phyloP scores from a whole-genome alignment of 2,329 filamentous ascomycete genomes.

The Parastagonospora avenae region DNA sequence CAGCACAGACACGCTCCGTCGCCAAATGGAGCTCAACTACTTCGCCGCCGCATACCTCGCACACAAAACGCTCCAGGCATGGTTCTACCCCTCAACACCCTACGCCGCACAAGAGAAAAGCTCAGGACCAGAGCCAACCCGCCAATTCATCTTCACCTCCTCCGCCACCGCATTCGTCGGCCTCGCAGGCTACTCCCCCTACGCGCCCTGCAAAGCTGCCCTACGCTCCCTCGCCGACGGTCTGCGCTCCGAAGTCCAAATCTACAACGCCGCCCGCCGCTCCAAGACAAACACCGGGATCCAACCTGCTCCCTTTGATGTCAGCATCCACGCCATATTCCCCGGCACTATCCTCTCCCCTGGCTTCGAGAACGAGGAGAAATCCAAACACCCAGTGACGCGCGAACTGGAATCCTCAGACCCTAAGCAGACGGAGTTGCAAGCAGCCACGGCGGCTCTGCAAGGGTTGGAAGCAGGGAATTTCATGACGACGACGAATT shows the following conservation, averaged over 20 bases:
- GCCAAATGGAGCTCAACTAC: constrained; percentile 92
- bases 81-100: constrained; percentile 61
- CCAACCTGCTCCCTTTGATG: constrained; percentile 62
- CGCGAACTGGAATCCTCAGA: constrained; percentile 82
- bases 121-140: constrained; percentile 47
- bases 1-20: constrained; percentile 67
- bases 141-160: constrained; percentile 87
- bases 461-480: constrained; percentile 78
- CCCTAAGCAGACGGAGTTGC: constrained; percentile 75
- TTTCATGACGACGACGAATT: constrained; percentile 77
- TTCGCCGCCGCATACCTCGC: constrained; percentile 86
- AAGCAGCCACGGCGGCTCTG: constrained; percentile 74
- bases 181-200: constrained; percentile 80
- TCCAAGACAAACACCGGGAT: constrained; percentile 32
- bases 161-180: constrained; percentile 77
- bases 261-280: constrained; percentile 74
- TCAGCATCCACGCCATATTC: constrained; percentile 80
- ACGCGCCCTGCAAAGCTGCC: constrained; percentile 84
- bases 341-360: constrained; percentile 83
- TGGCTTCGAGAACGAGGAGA: constrained; percentile 76
- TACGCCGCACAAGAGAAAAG: constrained; percentile 40
- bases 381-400: constrained; percentile 80
- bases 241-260: constrained; percentile 78
- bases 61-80: constrained; percentile 75
- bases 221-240: constrained; percentile 82